A percentile compares a stretch with the other conserved stretches of the same genome.
Evolutionary conservation across 2,329 filamentous ascomycete genomes (phyloP).

Genomic region (Zymoseptoria ardabiliae): DNA sequence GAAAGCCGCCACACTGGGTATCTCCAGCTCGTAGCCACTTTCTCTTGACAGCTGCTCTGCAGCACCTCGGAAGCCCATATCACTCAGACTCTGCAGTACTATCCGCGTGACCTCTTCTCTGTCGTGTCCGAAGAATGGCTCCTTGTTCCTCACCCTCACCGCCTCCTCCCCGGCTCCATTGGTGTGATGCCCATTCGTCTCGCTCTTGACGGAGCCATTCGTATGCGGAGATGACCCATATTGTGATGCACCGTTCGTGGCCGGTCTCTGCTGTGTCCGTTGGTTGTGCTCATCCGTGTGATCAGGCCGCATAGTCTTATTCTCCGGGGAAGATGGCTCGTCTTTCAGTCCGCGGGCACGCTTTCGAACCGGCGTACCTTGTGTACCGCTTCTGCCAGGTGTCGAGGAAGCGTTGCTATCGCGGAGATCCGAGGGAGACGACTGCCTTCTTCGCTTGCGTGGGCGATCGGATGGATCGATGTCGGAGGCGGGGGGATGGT

Average conservation of each 20-base stretch:
- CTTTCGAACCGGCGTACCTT: conserved; percentile 33
- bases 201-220: conserved; percentile 34
- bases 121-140: conserved; percentile 73
- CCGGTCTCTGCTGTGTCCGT: conserved; percentile 28
- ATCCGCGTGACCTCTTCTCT: conserved; percentile 89
- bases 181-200: conserved; percentile 39
- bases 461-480: conserved; percentile 23
- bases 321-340: conserved; percentile 27
- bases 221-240: conserved; percentile 31
- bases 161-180: conserved; percentile 30
- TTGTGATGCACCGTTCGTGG: conserved; percentile 31
- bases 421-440: conserved; percentile 19
- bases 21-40: conserved; percentile 84
- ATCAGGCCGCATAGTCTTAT: conserved; percentile 36
- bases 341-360: conserved; percentile 34
- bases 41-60: conserved; percentile 68
- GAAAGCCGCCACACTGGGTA: conserved; percentile 76
- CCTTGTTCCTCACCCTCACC: conserved; percentile 19
- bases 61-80: conserved; percentile 76
- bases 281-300: conserved; percentile 35
- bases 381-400: conserved; percentile 12
- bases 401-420: conserved; percentile 11
- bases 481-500: conserved; percentile 7
- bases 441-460: conserved; percentile 25
- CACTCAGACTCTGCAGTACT: conserved; percentile 80